phyloP scores from a whole-genome alignment of 2,329 filamentous ascomycete genomes.

The Davidsoniella australis region DNA sequence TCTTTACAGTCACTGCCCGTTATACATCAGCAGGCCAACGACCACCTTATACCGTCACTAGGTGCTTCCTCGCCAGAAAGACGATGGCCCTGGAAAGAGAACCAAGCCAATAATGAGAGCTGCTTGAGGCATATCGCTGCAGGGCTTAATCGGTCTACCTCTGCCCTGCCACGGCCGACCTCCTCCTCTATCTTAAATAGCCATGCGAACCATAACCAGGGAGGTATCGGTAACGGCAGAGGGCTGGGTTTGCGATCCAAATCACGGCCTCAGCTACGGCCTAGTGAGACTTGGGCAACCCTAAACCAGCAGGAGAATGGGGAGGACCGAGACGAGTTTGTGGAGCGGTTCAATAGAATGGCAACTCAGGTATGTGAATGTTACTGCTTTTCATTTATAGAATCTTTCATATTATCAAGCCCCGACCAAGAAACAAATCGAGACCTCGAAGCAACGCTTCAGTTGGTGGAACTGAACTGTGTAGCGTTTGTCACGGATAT shows the following conservation, averaged over 20 bases:
- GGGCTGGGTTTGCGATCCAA: slow-evolving; percentile 4
- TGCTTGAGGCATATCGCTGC: not conserved
- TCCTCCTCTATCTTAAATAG: slow-evolving; percentile 1
- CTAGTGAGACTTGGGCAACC: slow-evolving; percentile 10
- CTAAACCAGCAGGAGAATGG: slow-evolving; percentile 24
- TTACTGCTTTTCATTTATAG: no score
- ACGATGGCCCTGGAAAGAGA: no score
- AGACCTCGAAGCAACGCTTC: not conserved
- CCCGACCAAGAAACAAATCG: not conserved
- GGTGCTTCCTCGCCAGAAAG: no score
- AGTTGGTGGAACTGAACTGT: not conserved
- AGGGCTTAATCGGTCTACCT: slow-evolving; percentile 8
- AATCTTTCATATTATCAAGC: no score
- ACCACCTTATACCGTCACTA: no score
- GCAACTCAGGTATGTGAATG: slow-evolving; percentile 33
- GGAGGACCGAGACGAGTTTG: slow-evolving; percentile 29
- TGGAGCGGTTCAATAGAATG: slow-evolving; percentile 42
- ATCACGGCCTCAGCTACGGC: slow-evolving; percentile 10
- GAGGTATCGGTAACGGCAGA: not conserved
- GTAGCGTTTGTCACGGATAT: not conserved
- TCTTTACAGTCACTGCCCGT: not conserved
- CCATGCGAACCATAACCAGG: not conserved
- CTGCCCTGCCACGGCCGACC: slow-evolving; percentile 8
- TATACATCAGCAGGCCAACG: not conserved
- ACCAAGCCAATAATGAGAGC: not conserved